A percentile compares a stretch with the other conserved stretches of the same genome.
Conservation (phyloP, 208 protist genomes). For the Strigomonas galati region DNA sequence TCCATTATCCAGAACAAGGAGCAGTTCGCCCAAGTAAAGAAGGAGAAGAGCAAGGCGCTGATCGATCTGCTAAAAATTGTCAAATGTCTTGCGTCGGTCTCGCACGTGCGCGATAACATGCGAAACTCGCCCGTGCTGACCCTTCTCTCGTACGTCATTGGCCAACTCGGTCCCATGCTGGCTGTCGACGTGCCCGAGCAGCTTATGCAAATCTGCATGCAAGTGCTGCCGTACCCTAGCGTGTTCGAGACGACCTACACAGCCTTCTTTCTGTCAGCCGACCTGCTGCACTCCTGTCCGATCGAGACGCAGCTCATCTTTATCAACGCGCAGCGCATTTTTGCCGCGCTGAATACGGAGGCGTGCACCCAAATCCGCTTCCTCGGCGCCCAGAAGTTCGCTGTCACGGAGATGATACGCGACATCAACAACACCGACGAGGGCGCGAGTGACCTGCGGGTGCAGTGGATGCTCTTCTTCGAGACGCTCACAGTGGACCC, state of each 20-base stretch:
- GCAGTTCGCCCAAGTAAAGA: neutral
- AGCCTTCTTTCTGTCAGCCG: conserved; percentile 70
- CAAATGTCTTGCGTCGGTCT: conserved; percentile 39
- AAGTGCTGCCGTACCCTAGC: conserved; percentile 23
- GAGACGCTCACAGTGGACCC: conserved; percentile 52
- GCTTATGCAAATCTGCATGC: conserved; percentile 51
- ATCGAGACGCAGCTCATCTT: conserved; percentile 47
- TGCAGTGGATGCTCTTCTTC: conserved; percentile 51
- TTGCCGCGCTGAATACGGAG: conserved; percentile 21
- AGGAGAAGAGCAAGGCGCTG: conserved; percentile 14
- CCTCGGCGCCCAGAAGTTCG: conserved; percentile 55
- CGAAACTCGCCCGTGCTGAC: conserved; percentile 59
- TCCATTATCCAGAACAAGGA: neutral
- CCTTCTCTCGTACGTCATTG: conserved; percentile 53
- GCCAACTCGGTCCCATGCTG: conserved; percentile 44
- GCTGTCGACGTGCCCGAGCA: conserved; percentile 31
- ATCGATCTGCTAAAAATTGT: conserved; percentile 60
- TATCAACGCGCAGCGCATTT: conserved; percentile 44
- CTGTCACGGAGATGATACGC: conserved; percentile 41
- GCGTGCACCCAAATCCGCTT: conserved; percentile 39
- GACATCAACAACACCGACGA: conserved; percentile 4
- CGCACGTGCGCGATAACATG: conserved; percentile 64
- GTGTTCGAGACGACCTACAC: conserved; percentile 72
- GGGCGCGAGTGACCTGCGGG: conserved; percentile 24
- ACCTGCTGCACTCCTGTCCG: conserved; percentile 56